Conservation (phyloP, 208 protist species). For the Naegleria gruberi region DNA sequence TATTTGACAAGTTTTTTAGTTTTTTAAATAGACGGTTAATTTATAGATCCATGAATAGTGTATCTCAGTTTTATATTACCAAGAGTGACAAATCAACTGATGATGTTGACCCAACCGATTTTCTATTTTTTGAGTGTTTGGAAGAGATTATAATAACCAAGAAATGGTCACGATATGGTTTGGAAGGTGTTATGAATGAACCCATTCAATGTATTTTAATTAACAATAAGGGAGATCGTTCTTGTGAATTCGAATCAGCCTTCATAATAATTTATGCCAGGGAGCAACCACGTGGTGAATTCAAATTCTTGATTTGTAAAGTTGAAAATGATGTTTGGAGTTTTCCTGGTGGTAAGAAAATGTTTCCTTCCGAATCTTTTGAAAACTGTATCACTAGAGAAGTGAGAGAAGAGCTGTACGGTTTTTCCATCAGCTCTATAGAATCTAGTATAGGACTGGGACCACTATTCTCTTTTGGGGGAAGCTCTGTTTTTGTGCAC, state of each 20-base stretch:
- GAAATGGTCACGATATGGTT: not conserved
- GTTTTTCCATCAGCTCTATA: not conserved
- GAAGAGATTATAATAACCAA: not conserved
- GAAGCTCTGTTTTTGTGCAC: not conserved
- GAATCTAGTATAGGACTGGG: not conserved
- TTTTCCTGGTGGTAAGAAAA: not conserved
- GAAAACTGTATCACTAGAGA: not conserved
- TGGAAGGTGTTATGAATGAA: not conserved
- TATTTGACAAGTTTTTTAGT: not conserved
- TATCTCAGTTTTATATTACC: not conserved
- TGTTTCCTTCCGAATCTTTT: not conserved
- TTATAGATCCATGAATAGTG: not conserved
- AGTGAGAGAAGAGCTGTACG: not conserved
- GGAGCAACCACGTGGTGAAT: not conserved
- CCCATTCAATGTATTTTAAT: not conserved
- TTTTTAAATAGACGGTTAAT: not conserved
- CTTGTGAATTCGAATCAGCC: not conserved
- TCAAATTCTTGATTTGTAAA: not conserved
- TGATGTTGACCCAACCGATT: too few relatives aligned
- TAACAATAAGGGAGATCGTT: not conserved
- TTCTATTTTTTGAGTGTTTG: not conserved
- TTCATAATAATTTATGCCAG: not conserved
- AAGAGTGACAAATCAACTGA: not conserved
- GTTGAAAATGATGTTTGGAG: not conserved
- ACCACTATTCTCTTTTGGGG: not conserved